Conservation (phyloP, 2,329 filamentous ascomycete species). For the Fusarium ambrosium region DNA sequence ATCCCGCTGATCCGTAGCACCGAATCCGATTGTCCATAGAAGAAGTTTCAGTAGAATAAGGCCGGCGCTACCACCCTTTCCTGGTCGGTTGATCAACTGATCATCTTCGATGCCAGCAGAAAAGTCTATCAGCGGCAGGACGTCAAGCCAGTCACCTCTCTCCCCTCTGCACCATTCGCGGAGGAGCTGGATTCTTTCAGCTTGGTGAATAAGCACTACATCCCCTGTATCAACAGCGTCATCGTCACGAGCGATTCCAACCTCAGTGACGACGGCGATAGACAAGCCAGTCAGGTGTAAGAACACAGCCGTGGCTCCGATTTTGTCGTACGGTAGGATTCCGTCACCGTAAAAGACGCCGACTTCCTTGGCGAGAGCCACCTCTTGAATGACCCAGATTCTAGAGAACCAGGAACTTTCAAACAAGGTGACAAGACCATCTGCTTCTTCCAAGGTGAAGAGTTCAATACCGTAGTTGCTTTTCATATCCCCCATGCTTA, state of each 20-base stretch:
- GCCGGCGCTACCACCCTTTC: neutral
- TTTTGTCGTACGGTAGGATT: neutral
- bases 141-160: neutral
- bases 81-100: neutral
- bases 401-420: neutral
- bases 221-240: neutral
- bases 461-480: neutral
- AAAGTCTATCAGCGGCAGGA: neutral
- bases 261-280: neutral
- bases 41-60: neutral
- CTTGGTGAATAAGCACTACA: neutral
- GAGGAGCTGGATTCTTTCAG: neutral
- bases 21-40: neutral
- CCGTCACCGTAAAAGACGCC: neutral
- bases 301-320: neutral
- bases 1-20: neutral
- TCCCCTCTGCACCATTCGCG: neutral
- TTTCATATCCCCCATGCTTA: neutral
- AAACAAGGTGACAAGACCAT: neutral
- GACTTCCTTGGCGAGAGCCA: neutral
- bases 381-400: conserved; percentile 2
- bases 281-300: neutral
- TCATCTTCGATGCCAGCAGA: neutral
- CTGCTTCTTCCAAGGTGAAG: neutral
- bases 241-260: neutral